Evolutionary conservation across 2,329 filamentous ascomycete species (phyloP).

Genomic region (Penicillium sp.): DNA sequence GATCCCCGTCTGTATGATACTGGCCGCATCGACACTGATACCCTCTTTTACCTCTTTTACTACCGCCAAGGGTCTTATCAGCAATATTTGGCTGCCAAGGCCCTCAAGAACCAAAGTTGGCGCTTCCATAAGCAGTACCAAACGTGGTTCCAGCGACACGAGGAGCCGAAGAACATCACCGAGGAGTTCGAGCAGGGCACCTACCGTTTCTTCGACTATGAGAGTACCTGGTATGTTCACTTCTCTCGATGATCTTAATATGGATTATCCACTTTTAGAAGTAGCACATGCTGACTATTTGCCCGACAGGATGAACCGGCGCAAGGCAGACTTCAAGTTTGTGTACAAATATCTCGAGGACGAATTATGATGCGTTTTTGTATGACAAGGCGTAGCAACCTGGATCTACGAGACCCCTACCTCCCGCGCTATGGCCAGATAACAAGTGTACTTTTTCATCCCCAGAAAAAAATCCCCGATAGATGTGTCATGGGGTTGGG

Average conservation of each 20-base stretch:
- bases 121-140: constrained; percentile 99
- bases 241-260: background rate
- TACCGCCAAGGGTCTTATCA: constrained; percentile 96
- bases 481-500: constrained; percentile 11
- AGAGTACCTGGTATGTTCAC: constrained; percentile 85
- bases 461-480: constrained; percentile 1
- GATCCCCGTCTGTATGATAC: constrained; percentile 78
- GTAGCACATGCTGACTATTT: constrained; percentile 11
- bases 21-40: constrained; percentile 85
- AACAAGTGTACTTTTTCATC: constrained; percentile 2
- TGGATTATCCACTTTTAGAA: background rate
- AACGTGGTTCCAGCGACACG: constrained; percentile 98
- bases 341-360: constrained; percentile 97
- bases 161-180: constrained; percentile 97
- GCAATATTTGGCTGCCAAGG: constrained; percentile 91
- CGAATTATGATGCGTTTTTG: constrained; percentile 60
- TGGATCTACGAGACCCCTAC: background rate
- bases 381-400: constrained; percentile 6
- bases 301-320: constrained; percentile 84
- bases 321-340: constrained; percentile 98
- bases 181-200: constrained; percentile 99
- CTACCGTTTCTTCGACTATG: constrained; percentile 99
- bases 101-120: constrained; percentile 98
- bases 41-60: constrained; percentile 98
- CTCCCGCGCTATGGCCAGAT: constrained; percentile 8